Evolutionary conservation across 2,329 filamentous ascomycete species (phyloP).

Genomic region (Arthrinium puccinioides): DNA sequence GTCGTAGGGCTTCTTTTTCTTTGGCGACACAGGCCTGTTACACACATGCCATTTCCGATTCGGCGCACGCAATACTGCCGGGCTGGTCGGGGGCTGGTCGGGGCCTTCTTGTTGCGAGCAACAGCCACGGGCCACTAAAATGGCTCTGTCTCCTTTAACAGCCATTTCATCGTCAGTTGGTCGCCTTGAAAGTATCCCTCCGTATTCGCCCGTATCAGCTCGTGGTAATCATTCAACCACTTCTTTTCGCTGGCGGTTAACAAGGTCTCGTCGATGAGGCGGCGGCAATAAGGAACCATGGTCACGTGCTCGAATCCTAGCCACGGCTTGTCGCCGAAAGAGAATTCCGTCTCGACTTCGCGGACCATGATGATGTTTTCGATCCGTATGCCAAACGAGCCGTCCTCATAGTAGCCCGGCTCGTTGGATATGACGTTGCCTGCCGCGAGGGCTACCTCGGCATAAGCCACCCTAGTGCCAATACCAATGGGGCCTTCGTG

Average conservation of each 20-base stretch:
- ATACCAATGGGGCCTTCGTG: constrained; percentile 97
- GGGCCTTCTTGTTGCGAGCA: no score
- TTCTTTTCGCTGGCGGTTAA: constrained; percentile 67
- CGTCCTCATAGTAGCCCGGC: constrained; percentile 95
- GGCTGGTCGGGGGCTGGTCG: no score
- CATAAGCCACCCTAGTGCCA: constrained; percentile 83
- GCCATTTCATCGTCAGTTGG: constrained; percentile 66
- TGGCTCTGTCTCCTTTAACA: constrained; percentile 77
- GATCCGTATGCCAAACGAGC: constrained; percentile 88
- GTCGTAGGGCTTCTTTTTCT: no score
- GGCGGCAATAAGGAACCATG: constrained; percentile 90
- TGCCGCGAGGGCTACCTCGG: constrained; percentile 80
- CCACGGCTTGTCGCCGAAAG: constrained; percentile 90
- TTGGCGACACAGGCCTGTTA: no score
- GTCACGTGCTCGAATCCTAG: constrained; percentile 96
- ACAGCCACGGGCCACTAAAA: constrained; percentile 31
- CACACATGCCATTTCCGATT: no score
- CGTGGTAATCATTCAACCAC: constrained; percentile 85
- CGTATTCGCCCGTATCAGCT: constrained; percentile 76
- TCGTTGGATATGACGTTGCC: constrained; percentile 96
- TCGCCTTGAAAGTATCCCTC: constrained; percentile 68
- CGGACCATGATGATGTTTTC: constrained; percentile 92
- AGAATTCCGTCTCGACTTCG: constrained; percentile 78
- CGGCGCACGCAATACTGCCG: no score
- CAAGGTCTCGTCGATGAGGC: constrained; percentile 69